Base-by-base conservation (phyloP, 2,329 filamentous ascomycete species). In the Aotearoamyces nothofagi region DNA sequence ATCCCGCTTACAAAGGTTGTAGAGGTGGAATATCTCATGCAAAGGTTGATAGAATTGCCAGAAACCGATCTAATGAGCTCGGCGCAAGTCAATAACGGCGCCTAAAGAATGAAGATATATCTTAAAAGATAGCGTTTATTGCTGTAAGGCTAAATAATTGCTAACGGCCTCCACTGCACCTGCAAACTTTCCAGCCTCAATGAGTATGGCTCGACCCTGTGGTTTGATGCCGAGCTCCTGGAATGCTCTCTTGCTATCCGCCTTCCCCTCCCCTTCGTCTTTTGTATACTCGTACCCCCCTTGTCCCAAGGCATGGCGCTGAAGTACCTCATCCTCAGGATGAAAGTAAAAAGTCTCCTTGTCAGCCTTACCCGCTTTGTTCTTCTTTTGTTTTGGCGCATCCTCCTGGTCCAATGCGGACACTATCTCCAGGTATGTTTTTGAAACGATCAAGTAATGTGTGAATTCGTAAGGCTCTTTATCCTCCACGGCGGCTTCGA, bases 1-100 rank as follows among this genome's bases (percentile, higher is more conserved):
- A 98, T 98, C 43, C 90, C 90, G 1, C 56, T 96, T 52, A 98
- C 90, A n/a, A 98, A 98, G 55, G 78, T 84, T 39, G 87, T 98
- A 22, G 90, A 98, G 61, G 84, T 98, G 7, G 90, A 98, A 45
- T 98, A 98, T 52, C 61, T 98, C 42, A 92, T 98, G 82, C 83
- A 96, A 55, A 69, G 90, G 38, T 59, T 98, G 30, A 69, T 71
- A 48, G 39, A 46, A 20, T 3, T 23, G n/a, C 17, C 22, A 6
- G 19, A 15, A 9, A 29, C 20, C 22, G 26, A 29, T 19, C n/a
- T 30, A 17, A 6, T 30, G 29, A 23, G 16, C 30, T n/a, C n/a
- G n/a, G n/a, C n/a, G n/a, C n/a, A n/a, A n/a, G n/a, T 29, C 28
- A 39, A 33, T 32, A 35, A 28, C 32, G 29, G 10, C 19, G 15